Evolutionary conservation across 208 protist species (phyloP).

Genomic region (Trypanosoma vivax): DNA sequence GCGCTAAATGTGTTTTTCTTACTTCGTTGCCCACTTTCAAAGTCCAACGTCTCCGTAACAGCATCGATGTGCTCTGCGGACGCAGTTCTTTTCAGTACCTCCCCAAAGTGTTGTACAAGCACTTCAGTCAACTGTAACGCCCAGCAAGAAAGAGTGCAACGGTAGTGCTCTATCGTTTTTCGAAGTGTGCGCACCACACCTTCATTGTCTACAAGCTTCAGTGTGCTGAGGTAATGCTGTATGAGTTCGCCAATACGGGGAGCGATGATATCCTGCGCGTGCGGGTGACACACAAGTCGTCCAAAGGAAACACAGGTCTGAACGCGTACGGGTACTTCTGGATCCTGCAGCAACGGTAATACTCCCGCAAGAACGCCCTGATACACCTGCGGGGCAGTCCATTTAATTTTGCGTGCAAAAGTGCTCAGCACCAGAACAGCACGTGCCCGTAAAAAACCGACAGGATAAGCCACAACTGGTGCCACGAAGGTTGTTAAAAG

Average conservation of each 20-base stretch:
- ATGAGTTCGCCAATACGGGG: conserved; percentile 86
- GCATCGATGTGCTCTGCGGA: conserved; percentile 2
- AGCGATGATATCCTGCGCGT: conserved; percentile 63
- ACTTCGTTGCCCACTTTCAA: conserved; percentile 3
- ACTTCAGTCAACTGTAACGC: conserved; percentile 75
- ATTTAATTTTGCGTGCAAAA: conserved; percentile 61
- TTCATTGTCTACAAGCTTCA: conserved; percentile 89
- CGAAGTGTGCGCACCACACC: conserved; percentile 84
- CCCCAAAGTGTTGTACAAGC: conserved; percentile 73
- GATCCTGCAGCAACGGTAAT: conserved; percentile 75
- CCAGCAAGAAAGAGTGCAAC: conserved; percentile 79
- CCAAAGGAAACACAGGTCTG: conserved; percentile 82
- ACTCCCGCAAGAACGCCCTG: conserved; percentile 47
- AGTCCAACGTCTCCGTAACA: neutral
- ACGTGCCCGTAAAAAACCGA: conserved; percentile 79
- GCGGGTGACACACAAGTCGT: conserved; percentile 65
- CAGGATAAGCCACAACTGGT: conserved; percentile 54
- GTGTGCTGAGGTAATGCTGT: conserved; percentile 86
- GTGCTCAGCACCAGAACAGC: conserved; percentile 69
- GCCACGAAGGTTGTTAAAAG: conserved; percentile 67
- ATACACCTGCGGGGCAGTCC: conserved; percentile 57
- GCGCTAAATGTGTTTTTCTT: too few relatives aligned
- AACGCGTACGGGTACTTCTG: conserved; percentile 77
- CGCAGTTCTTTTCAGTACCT: conserved; percentile 40
- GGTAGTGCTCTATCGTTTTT: conserved; percentile 81